Base-by-base conservation (phyloP, 1,139 yeast species). In the Arxiozyma bovina region DNA sequence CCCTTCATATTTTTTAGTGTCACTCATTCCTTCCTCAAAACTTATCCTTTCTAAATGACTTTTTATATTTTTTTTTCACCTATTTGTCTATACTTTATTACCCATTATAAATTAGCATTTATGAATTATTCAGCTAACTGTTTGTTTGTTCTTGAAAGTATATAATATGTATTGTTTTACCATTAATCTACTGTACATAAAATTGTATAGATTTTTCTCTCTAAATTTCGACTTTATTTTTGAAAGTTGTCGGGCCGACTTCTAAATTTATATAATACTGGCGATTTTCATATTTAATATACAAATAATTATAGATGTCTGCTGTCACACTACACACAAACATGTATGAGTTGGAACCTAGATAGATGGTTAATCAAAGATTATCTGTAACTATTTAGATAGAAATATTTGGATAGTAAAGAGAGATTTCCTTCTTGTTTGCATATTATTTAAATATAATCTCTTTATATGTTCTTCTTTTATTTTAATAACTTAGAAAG, bases 401-500 rank as follows among this genome's bases (percentile, higher is more conserved):
- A 3, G 8, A 15, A 34, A 34, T 12, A 15, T 12, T 34, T 8
- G 6, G 6, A 15, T 9, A 34, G 40, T 4, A 34, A 15, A 30
- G 8, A 34, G 40, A 15, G 2, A 34, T 34, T 34, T n/a, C 40
- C 40, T 34, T 6, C 40, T 34, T 6, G 40, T 12, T 34, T 34
- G 4, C 40, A 4, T 34, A 34, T 34, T 9, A 12, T 2, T 34
- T 34, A 34, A 12, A 12, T 27, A 27, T 27, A 7, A 11, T 27
- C 30, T 27, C 9, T 43, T 11, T 21, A 22, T 43, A 43, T 30
- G 18, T 38, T 17, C 38, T 20, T 27, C 45, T 23, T 46, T 52
- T 55, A 49, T 46, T 62, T 61, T 51, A 63, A 57, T 47, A 74
- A 56, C 55, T 77, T 80, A 56, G 77, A 69, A 63, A 90, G 76